A percentile compares a stretch with the other conserved stretches of the same genome.
Evolutionary conservation across 1,284 basidiomycete genomes (phyloP).

Genomic region (Taiwanofungus camphoratus): DNA sequence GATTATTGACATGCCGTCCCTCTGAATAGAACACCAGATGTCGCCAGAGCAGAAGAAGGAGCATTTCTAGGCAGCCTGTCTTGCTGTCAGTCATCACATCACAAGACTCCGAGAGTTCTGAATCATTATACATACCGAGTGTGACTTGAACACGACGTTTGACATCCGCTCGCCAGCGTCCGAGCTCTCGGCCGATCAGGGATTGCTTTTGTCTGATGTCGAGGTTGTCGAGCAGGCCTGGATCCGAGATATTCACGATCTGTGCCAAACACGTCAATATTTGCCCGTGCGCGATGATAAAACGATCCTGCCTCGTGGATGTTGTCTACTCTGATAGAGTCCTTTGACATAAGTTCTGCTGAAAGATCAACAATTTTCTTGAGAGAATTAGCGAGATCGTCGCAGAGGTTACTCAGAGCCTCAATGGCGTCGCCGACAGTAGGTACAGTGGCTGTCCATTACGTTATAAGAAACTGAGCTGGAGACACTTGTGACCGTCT

Average conservation of each 20-base stretch:
- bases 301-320: slow-evolving; percentile 51
- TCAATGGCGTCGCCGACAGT: slow-evolving; percentile 74
- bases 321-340: slow-evolving; percentile 66
- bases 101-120: neutral
- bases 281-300: neutral
- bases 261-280: slow-evolving; percentile 22
- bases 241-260: slow-evolving; percentile 53
- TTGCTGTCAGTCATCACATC: slow-evolving; percentile 5
- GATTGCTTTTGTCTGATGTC: slow-evolving; percentile 63
- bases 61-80: slow-evolving; percentile 74
- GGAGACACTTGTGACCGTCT: slow-evolving; percentile 10
- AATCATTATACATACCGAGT: slow-evolving; percentile 38
- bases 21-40: slow-evolving; percentile 67
- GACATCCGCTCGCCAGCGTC: slow-evolving; percentile 38
- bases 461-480: slow-evolving; percentile 12
- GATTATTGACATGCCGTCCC: slow-evolving; percentile 32
- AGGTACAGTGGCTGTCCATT: slow-evolving; percentile 55
- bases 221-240: slow-evolving; percentile 52
- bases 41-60: slow-evolving; percentile 81
- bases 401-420: slow-evolving; percentile 58
- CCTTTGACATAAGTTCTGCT: slow-evolving; percentile 65
- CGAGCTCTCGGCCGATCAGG: slow-evolving; percentile 56
- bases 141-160: slow-evolving; percentile 46
- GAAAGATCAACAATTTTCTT: slow-evolving; percentile 65
- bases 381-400: slow-evolving; percentile 54